Base-by-base conservation (phyloP, 2,329 filamentous ascomycete species). In the Aspergillus nomiae region DNA sequence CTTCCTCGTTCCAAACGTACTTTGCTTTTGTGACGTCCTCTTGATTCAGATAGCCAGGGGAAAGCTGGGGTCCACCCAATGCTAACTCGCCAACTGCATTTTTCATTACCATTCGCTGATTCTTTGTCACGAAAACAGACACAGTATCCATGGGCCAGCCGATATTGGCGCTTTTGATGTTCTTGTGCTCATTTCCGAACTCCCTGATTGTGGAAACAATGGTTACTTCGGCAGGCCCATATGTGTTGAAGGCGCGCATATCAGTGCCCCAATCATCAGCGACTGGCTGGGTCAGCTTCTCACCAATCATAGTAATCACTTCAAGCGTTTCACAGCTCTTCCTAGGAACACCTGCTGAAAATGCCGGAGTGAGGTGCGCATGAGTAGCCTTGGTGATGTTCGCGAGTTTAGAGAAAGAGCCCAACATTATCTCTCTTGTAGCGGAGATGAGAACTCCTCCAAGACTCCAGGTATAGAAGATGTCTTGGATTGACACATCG, bases 141-240 rank as follows among this genome's bases (percentile, higher is more conserved):
- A 76, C 69, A 3, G 71, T 70, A 14, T 71, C 65, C 56, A 77
- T 66, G 1, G 76, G 75, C 64, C 71, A 69, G 16, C 74, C 75
- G 45, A 77, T 69, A 58, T 76, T 76, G 28, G 67, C 68, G 58
- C 74, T 73, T 53, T 68, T 73, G 30, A 72, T 51, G 16, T 61
- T 48, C 30, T 69, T 71, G 34, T 67, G 66, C 51, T 65, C 61
- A 24, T 69, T 71, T 28, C 68, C 73, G 61, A 75, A 73, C 38
- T 72, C 70, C 14, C 70, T 63, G 11, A 74, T 64, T 1, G 76
- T 77, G 3, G 73, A 74, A 19, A 75, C 70, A 24, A 77, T 70
- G 1, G 74, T 76, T 5, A 69, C 72, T 63, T 81, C 79, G 2
- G 76, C 73, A 4, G 79, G 78, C 1, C 79, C 79, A 54, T 80